Base-by-base conservation (phyloP, 2,329 filamentous ascomycete genomes). In the Neurospora sp. region DNA sequence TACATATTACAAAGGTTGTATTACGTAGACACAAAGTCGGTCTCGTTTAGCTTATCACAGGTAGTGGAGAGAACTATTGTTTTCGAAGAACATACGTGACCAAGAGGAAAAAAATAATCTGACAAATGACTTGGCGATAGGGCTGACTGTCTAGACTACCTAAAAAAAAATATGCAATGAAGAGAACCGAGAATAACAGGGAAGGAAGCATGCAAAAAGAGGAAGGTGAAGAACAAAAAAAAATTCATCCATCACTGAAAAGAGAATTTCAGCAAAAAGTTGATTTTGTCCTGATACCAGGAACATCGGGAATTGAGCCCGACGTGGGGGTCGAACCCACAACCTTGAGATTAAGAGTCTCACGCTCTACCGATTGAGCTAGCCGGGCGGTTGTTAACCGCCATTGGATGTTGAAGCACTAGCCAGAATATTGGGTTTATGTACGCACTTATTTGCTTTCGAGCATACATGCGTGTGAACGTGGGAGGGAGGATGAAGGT, bases 341-440 rank as follows among this genome's bases (percentile, higher is more conserved):
- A 57, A 57, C 46, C 46, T 57, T 57, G 46, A 57, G 46, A 57
- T 57, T 57, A 86, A 87, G 88, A 89, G 88, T 89, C 88, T 88
- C 84, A 89, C 87, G 87, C 87, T 90, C 88, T 90, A 89, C 86
- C 85, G 85, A 88, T 88, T 88, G 86, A 88, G 86, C 86, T 88
- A 88, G 83, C 84, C 83, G 81, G 84, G 84, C 83, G 52, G 52
- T 36, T 36, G 52, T 62, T 52, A 62, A 62, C 52, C 52, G 52
- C 52, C 52, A 62, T 17, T 62, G 52, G 52, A 62, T 62, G 23
- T 52, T 52, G 43, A 52, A 52, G 5, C 15, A 17, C 15, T 10
- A 4, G 1, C 4, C 3, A n/a, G 4, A 3, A 62, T n/a, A 8
- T 5, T 4, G 6, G 6, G 0, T 3, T 5, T 62, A 62, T 62